Base-by-base conservation (phyloP, 2,329 filamentous ascomycete species). In the Xylaria sp. region DNA sequence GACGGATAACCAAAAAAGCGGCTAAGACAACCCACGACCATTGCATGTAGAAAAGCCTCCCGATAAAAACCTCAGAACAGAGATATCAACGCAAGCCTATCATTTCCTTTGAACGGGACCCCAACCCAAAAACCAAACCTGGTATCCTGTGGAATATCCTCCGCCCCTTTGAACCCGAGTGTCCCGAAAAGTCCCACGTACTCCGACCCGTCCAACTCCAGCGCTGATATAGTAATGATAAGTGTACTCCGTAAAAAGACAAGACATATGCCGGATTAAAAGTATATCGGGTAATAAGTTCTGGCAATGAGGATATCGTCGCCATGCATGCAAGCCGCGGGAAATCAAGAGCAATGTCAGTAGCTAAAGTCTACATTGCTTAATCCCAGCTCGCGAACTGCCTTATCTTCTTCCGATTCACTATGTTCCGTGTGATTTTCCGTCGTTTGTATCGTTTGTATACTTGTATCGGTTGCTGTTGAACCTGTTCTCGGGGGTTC, bases 321-420 rank as follows among this genome's bases (percentile, higher is more conserved):
- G 29, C 15, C 31, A 47, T 57, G 43, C 38, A 48, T 61, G 48
- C 35, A 57, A 53, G 27, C 47, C 33, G 51, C 43, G 46, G 17
- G 44, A 60, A 53, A 55, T 43, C 31, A 49, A 37, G 21, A 37
- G 46, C 46, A 35, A 58, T 10, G 41, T 83, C 78, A 88, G 69
- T 88, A 87, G 74, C 81, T 87, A 65, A 88, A 85, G 75, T 88
- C 85, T 67, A 88, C 83, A 71, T 84, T 81, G 62, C 83, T 65
- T 48, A 72, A 54, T 25, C 71, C 85, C 76, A 88, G 78, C 63
- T 83, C 78, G 38, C 83, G 79, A 67, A 84, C 81, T 77, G 78
- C 81, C 77, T 79, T 87, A 60, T 80, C 82, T 69, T 83, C 80
- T 66, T 82, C 80, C 25, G 78, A 64, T 60, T 70, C 68, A 59